phyloP scores from a whole-genome alignment of 768 basidiomycete species.

The Macrolepiota albuminosa region DNA sequence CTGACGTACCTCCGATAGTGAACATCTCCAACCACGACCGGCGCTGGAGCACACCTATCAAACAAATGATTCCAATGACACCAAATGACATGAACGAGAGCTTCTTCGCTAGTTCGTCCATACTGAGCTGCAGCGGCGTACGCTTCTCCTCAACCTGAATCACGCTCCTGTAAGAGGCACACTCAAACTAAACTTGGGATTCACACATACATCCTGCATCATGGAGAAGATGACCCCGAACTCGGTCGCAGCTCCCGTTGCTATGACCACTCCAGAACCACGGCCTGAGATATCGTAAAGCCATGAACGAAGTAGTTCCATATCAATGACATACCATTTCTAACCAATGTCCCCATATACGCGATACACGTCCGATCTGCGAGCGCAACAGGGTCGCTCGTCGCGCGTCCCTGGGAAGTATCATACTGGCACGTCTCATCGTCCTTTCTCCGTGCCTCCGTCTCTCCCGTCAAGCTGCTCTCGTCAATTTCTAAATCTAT shows the following conservation, averaged over 20 bases:
- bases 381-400: slow-evolving; percentile 49
- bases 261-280: slow-evolving; percentile 85
- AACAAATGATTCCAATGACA: slow-evolving; percentile 90
- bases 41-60: slow-evolving; percentile 83
- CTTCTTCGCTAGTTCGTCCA: slow-evolving; percentile 95
- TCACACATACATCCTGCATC: slow-evolving; percentile 83
- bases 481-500: slow-evolving; percentile 93
- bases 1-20: slow-evolving; percentile 84
- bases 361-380: slow-evolving; percentile 86
- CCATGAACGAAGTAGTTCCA: not conserved
- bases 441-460: slow-evolving; percentile 70
- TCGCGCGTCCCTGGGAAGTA: slow-evolving; percentile 18
- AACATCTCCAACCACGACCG: slow-evolving; percentile 97
- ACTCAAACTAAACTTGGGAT: slow-evolving; percentile 6
- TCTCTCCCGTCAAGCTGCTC: slow-evolving; percentile 93
- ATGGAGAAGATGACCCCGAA: slow-evolving; percentile 96
- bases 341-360: slow-evolving; percentile 94
- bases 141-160: slow-evolving; percentile 77
- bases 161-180: not conserved
- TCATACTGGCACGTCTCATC: slow-evolving; percentile 49
- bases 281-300: slow-evolving; percentile 42
- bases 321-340: slow-evolving; percentile 59
- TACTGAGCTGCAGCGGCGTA: slow-evolving; percentile 87
- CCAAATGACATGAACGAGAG: slow-evolving; percentile 88
- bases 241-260: slow-evolving; percentile 81